A percentile compares a stretch with the other conserved stretches of the same genome.
Conservation (phyloP, 2,329 filamentous ascomycete species). For the Penicillium sp. region DNA sequence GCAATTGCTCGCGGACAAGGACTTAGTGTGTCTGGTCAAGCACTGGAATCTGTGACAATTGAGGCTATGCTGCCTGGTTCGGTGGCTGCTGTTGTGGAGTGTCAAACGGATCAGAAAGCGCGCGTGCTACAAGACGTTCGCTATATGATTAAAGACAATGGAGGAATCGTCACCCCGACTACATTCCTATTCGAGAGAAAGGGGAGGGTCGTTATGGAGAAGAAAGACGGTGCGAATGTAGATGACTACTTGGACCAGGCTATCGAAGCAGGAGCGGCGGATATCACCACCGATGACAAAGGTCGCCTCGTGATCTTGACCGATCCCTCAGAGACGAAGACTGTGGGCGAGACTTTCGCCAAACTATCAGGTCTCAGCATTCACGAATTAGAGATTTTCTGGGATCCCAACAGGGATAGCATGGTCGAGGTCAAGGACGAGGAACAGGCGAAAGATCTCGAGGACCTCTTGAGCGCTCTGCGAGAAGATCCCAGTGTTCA, state of each 20-base stretch:
- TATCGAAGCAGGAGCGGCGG: constrained; percentile 73
- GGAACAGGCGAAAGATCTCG: constrained; percentile 56
- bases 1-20: constrained; percentile 89
- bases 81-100: constrained; percentile 75
- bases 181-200: constrained; percentile 81
- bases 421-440: constrained; percentile 61
- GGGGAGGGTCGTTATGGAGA: constrained; percentile 69
- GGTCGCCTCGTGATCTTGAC: constrained; percentile 70
- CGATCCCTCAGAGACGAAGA: constrained; percentile 62
- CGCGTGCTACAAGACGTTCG: constrained; percentile 72
- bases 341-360: constrained; percentile 63
- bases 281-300: constrained; percentile 58
- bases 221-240: constrained; percentile 54
- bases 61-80: constrained; percentile 76
- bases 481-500: constrained; percentile 71
- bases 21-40: constrained; percentile 67
- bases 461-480: constrained; percentile 52
- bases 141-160: constrained; percentile 65
- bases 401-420: constrained; percentile 78
- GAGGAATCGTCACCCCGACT: constrained; percentile 69
- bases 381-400: constrained; percentile 75
- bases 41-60: constrained; percentile 72
- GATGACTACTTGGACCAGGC: constrained; percentile 76
- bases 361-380: constrained; percentile 64
- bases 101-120: constrained; percentile 77